Conservation (phyloP, 2,329 filamentous ascomycete species). For the Xylaria sp. region DNA sequence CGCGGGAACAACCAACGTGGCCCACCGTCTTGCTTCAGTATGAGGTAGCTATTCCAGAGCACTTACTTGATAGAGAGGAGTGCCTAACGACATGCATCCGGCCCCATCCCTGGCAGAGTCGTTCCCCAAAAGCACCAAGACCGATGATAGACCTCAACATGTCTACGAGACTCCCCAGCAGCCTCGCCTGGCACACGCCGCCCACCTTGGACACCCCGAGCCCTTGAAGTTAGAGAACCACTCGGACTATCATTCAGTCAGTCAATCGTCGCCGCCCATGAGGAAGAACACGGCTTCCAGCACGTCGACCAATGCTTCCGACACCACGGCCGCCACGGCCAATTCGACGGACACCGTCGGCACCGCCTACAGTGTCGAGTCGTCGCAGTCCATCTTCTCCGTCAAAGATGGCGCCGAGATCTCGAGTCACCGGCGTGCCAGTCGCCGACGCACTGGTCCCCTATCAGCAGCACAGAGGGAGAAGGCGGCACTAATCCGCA, state of each 20-base stretch:
- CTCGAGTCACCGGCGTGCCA: slow-evolving; percentile 49
- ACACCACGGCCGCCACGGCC: slow-evolving; percentile 34
- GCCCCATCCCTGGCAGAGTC: slow-evolving; percentile 34
- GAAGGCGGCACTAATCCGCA: slow-evolving; percentile 54
- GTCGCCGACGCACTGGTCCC: slow-evolving; percentile 54
- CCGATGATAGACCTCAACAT: slow-evolving; percentile 30
- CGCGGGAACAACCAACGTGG: slow-evolving; percentile 18
- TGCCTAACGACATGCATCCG: slow-evolving; percentile 34
- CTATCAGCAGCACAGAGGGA: slow-evolving; percentile 54
- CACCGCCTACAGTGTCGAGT: slow-evolving; percentile 49
- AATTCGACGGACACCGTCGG: slow-evolving; percentile 42
- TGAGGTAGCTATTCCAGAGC: slow-evolving; percentile 29
- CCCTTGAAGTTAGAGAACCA: slow-evolving; percentile 28
- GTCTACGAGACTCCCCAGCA: slow-evolving; percentile 25
- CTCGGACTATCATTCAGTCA: slow-evolving; percentile 24
- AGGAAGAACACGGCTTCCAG: slow-evolving; percentile 51
- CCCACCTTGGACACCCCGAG: slow-evolving; percentile 26
- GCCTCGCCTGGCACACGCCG: slow-evolving; percentile 26
- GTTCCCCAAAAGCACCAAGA: slow-evolving; percentile 33
- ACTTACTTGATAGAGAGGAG: slow-evolving; percentile 20
- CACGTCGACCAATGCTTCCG: slow-evolving; percentile 47
- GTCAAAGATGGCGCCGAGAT: slow-evolving; percentile 51
- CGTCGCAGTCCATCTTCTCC: slow-evolving; percentile 52
- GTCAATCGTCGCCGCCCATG: slow-evolving; percentile 29
- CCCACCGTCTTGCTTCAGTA: slow-evolving; percentile 26